Conservation (phyloP, 352 stramenopile genomes). For the Pythium grandisporangium region DNA sequence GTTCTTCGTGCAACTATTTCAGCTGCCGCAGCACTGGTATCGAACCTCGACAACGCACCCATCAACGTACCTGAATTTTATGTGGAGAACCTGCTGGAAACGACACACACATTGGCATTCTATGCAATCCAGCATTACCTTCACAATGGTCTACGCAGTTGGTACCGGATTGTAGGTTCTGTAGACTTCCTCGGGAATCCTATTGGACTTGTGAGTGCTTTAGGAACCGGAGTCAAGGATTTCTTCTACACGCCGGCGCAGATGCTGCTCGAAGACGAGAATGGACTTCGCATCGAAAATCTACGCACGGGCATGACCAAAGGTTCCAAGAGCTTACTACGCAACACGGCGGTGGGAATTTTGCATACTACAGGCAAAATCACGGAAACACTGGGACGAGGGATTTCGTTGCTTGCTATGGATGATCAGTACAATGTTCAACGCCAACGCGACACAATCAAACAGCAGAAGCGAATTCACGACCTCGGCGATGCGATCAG, state of each 20-base stretch:
- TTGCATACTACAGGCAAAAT: constrained; percentile 89
- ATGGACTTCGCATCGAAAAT: constrained; percentile 77
- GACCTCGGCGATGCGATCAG: constrained; percentile 71
- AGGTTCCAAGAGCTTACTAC: constrained; percentile 78
- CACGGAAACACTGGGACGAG: constrained; percentile 82
- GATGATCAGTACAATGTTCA: constrained; percentile 85
- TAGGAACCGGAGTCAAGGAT: constrained; percentile 88
- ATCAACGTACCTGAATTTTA: constrained; percentile 88
- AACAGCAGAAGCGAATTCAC: constrained; percentile 71
- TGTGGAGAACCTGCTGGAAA: constrained; percentile 83
- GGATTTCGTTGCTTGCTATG: constrained; percentile 78
- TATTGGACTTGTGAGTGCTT: constrained; percentile 82
- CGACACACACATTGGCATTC: constrained; percentile 73
- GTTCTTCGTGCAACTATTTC: constrained; percentile 74
- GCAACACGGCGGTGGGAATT: constrained; percentile 82
- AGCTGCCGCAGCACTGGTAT: constrained; percentile 67
- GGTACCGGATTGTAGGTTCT: constrained; percentile 86
- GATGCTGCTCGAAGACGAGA: constrained; percentile 88
- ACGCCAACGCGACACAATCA: constrained; percentile 58
- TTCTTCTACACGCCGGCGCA: constrained; percentile 94
- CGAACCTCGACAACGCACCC: constrained; percentile 78
- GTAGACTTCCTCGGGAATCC: constrained; percentile 88
- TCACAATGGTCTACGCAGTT: constrained; percentile 71
- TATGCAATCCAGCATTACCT: constrained; percentile 86
- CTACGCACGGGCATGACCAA: constrained; percentile 84